phyloP scores from a whole-genome alignment of 2,329 filamentous ascomycete species.

The Neurospora sp. region DNA sequence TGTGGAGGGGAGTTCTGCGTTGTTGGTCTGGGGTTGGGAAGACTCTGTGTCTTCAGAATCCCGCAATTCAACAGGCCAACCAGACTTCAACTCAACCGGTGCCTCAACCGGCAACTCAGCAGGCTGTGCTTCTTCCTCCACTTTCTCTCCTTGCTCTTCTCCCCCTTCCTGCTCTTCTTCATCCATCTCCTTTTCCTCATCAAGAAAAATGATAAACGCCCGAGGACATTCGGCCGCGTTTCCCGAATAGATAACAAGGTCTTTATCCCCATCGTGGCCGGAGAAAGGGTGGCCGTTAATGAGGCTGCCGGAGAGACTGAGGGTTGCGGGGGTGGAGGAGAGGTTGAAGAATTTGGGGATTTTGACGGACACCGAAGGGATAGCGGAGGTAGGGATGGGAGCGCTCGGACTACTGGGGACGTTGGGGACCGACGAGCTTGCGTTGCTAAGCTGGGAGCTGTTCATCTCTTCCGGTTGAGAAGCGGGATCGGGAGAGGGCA shows the following conservation, averaged over 20 bases:
- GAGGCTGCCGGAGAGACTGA: neutral
- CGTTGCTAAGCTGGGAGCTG: neutral
- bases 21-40: neutral
- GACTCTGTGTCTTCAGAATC: neutral
- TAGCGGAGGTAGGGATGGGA: neutral
- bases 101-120: neutral
- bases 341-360: neutral
- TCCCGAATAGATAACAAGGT: neutral
- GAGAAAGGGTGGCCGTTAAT: neutral
- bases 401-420: neutral
- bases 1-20: no score
- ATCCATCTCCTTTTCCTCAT: neutral
- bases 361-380: neutral
- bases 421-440: neutral
- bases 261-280: rapidly evolving
- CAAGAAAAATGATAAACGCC: neutral
- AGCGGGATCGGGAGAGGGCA: neutral
- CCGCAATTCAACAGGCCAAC: neutral
- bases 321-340: neutral
- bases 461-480: neutral
- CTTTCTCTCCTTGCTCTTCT: no score
- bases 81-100: neutral
- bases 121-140: no score
- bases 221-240: neutral
- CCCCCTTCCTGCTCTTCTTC: no score